Conservation (phyloP, 169 alveolate genomes). For the Perkinsus marinus region DNA sequence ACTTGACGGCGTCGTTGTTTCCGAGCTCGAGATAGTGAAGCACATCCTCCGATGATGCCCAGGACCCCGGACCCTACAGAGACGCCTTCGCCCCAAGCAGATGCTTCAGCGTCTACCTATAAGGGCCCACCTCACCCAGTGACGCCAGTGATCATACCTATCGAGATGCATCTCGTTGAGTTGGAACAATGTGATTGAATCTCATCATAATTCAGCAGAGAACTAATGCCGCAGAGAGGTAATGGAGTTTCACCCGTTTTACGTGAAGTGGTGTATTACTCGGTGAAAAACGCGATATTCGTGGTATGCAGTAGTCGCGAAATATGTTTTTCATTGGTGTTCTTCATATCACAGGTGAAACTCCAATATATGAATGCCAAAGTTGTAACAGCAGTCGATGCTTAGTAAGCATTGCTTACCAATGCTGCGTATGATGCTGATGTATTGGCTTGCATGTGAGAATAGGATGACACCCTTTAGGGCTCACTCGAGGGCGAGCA, state of each 20-base stretch:
- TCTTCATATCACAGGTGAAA: no score
- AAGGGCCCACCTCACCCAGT: not conserved
- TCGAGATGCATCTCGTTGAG: no score
- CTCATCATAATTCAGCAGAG: no score
- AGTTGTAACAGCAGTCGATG: not conserved
- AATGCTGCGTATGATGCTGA: not conserved
- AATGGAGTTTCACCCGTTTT: no score
- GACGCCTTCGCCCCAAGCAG: no score
- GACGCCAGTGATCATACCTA: not conserved
- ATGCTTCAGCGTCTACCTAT: no score
- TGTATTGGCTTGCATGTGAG: not conserved
- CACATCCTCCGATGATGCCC: not conserved
- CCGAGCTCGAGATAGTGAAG: not conserved
- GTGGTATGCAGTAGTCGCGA: no score
- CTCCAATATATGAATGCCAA: not conserved
- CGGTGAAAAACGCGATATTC: no score
- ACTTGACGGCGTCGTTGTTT: not conserved
- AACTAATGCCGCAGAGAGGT: no score
- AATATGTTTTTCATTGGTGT: no score
- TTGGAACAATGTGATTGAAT: no score
- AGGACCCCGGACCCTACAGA: not conserved
- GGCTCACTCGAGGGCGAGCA: not conserved
- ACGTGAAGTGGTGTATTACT: no score
- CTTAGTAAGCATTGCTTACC: not conserved
- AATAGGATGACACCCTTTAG: not conserved